A percentile compares a stretch with the other conserved stretches of the same genome.
phyloP scores from a whole-genome alignment of 495 filamentous ascomycete genomes.

The Annulohypoxylon maeteangense region DNA sequence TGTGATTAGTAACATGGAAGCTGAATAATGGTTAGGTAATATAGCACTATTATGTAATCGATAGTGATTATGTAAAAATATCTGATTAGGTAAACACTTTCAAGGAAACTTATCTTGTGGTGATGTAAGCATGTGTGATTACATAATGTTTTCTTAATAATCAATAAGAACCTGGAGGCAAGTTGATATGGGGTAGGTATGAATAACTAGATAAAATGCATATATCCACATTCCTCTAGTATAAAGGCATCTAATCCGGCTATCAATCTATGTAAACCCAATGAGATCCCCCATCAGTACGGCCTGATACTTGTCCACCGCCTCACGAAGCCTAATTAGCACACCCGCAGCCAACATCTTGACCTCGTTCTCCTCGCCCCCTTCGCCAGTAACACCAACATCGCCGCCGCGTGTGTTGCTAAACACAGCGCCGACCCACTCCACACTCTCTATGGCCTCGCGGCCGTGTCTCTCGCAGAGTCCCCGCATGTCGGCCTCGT shows the following conservation, averaged over 20 bases:
- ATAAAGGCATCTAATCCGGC: not conserved
- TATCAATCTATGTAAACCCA: conserved; percentile 50
- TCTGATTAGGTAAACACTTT: no score
- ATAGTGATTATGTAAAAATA: no score
- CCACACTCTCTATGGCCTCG: conserved; percentile 66
- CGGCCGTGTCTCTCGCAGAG: conserved; percentile 71
- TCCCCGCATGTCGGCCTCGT: conserved; percentile 77
- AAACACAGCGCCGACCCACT: conserved; percentile 59
- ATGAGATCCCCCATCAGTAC: conserved; percentile 69
- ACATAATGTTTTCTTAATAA: not conserved
- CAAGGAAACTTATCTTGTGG: no score
- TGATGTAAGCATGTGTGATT: no score
- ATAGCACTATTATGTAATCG: no score
- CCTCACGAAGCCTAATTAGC: conserved; percentile 79
- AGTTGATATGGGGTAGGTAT: no score
- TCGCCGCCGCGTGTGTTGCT: conserved; percentile 54
- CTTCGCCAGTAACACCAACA: conserved; percentile 48
- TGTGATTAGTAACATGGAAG: no score
- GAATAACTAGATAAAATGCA: not conserved
- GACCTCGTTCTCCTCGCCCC: conserved; percentile 68
- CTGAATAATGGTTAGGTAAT: no score
- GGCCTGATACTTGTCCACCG: conserved; percentile 82
- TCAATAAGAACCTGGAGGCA: not conserved
- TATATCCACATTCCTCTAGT: not conserved
- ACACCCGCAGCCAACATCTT: conserved; percentile 84